Conservation (phyloP, 805 yeast genomes). For the Saccharomycopsis schoenii region DNA sequence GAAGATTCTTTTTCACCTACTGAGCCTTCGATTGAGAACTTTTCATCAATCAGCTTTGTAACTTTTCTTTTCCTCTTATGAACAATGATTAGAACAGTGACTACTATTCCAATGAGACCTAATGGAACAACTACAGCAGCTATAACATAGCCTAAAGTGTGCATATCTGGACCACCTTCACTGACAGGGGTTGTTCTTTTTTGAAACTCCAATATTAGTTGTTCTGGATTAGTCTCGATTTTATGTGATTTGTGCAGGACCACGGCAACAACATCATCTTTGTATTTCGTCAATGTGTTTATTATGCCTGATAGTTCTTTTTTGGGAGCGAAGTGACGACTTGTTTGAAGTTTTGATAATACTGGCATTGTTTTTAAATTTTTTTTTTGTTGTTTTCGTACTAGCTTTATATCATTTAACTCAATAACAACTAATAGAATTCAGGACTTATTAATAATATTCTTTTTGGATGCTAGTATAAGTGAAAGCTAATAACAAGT, state of each 20-base stretch:
- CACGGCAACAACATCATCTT: neutral
- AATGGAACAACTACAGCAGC: conserved; percentile 17
- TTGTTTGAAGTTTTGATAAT: neutral
- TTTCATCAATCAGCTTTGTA: neutral
- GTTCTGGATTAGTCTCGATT: neutral
- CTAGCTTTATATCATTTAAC: neutral
- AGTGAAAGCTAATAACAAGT: too few relatives aligned
- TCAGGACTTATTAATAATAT: too few relatives aligned
- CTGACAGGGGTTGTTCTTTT: conserved; percentile 9
- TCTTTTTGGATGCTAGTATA: neutral
- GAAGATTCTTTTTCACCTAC: neutral
- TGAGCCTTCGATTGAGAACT: neutral
- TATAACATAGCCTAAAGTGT: conserved; percentile 13
- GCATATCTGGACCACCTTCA: conserved; percentile 15
- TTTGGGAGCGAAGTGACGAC: neutral
- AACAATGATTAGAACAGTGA: neutral
- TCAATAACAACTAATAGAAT: neutral
- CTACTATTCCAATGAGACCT: conserved; percentile 6
- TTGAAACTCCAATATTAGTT: neutral
- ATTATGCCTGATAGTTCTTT: neutral
- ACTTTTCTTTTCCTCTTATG: conserved; percentile 9
- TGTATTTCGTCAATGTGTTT: neutral
- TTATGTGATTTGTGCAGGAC: neutral
- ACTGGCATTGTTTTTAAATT: neutral
- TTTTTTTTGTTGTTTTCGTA: neutral